Base-by-base conservation (phyloP, 176 grass and related monocot species). In the Carex kokanica region DNA sequence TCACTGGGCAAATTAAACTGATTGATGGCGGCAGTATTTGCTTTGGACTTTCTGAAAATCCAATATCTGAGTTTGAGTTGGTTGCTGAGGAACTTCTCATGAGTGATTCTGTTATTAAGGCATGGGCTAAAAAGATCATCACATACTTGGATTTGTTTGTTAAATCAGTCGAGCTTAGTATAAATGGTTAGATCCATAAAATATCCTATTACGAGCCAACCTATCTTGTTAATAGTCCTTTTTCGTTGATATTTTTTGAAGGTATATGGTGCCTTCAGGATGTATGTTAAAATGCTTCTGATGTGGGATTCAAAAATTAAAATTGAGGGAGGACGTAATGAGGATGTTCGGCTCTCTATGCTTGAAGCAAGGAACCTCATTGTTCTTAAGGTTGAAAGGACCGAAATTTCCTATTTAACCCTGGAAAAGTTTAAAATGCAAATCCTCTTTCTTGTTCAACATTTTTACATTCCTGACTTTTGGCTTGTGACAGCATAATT, bases 31-130 rank as follows among this genome's bases (percentile, higher is more conserved):
- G 96, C 60, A 99, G 93, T 72, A 99, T 99, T 66, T 91, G 96
- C 86, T 99, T 99, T 91, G 96, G 96, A 43, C 84, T 99, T 41
- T 90, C 88, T 67, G 96, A 95, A 73, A 94, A 91, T 91, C 96
- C 96, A 71, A 94, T 99, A 83, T 99, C 96, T 40, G 96, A 98
- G 85, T 98, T 98, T 91, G 96, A 98, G 45, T 75, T 98, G 70
- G 96, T 98, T 86, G 96, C 96, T 47, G 96, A 98, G 85, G 96
- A 98, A 79, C 96, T 98, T 93, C 85, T 98, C 53, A 93, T 98
- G 89, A 98, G 96, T 67, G 96, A 98, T 83, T 91, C 96, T 78
- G 89, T 98, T 87, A 98, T 98, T 86, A 98, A 93, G 96, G 96
- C 88, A 87, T 77, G 83, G 36, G 36, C 36, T 38, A 38, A 6